phyloP scores from a whole-genome alignment of 495 filamentous ascomycete species.

The Neurospora sp. region DNA sequence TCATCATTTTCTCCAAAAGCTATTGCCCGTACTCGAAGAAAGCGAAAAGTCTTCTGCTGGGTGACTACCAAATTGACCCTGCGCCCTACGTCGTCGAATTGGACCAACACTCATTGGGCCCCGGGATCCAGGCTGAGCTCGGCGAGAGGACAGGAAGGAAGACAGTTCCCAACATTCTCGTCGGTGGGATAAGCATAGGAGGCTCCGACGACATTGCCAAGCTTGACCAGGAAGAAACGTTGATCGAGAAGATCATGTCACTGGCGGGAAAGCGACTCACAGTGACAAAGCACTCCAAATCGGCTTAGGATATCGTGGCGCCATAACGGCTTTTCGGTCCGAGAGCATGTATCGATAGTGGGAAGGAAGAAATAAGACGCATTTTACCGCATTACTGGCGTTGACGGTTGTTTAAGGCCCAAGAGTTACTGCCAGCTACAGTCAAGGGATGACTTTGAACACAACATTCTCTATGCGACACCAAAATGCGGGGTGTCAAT shows the following conservation, averaged over 20 bases:
- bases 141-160: slow-evolving; percentile 61
- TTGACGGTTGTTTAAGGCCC: neutral
- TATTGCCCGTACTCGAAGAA: slow-evolving; percentile 77
- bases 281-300: slow-evolving; percentile 31
- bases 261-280: slow-evolving; percentile 61
- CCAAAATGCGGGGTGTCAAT: neutral
- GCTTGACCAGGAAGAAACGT: slow-evolving; percentile 55
- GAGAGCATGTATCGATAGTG: neutral
- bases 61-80: slow-evolving; percentile 73
- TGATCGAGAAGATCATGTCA: slow-evolving; percentile 60
- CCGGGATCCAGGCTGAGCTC: slow-evolving; percentile 56
- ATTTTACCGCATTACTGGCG: neutral
- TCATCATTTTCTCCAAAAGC: slow-evolving; percentile 92
- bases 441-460: neutral
- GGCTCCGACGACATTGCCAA: slow-evolving; percentile 78
- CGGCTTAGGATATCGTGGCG: neutral
- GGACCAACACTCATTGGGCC: slow-evolving; percentile 67
- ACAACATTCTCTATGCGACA: neutral
- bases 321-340: neutral
- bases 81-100: slow-evolving; percentile 84
- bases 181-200: slow-evolving; percentile 82
- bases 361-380: neutral
- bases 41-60: slow-evolving; percentile 74
- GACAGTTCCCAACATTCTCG: slow-evolving; percentile 87
- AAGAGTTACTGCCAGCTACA: neutral